Percentiles rank a stretch among this genome's conserved stretches.
Conservation (phyloP, 176 grass and related monocot genomes). For the Zoysia pacifica region DNA sequence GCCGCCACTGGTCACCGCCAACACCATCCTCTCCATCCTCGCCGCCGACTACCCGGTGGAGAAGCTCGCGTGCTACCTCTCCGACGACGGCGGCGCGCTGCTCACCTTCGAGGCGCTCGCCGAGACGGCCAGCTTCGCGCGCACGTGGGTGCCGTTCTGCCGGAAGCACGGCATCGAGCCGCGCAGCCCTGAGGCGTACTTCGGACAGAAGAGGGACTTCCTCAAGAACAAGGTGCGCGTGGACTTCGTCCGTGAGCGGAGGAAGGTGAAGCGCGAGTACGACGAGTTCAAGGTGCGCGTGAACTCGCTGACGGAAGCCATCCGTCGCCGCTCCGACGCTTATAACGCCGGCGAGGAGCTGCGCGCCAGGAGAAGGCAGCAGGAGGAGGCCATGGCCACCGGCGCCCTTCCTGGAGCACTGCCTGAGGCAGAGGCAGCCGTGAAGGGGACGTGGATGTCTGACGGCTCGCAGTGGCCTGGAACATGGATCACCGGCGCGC, state of each 20-base stretch:
- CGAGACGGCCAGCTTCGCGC: slow-evolving; percentile 80
- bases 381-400: slow-evolving; percentile 51
- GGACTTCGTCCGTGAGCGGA: slow-evolving; percentile 77
- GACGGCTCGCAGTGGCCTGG: slow-evolving; percentile 91
- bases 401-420: slow-evolving; percentile 7
- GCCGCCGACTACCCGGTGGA: slow-evolving; percentile 88
- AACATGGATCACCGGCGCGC: slow-evolving; percentile 51
- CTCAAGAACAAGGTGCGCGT: slow-evolving; percentile 78
- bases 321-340: slow-evolving; percentile 76
- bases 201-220: slow-evolving; percentile 70
- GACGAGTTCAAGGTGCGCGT: slow-evolving; percentile 86
- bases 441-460: slow-evolving; percentile 83
- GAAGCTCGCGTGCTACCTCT: slow-evolving; percentile 94
- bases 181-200: slow-evolving; percentile 77
- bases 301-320: slow-evolving; percentile 74
- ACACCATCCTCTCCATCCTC: slow-evolving; percentile 94
- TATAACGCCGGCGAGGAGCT: slow-evolving; percentile 93
- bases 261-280: slow-evolving; percentile 94
- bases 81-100: slow-evolving; percentile 83
- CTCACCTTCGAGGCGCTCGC: slow-evolving; percentile 91
- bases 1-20: slow-evolving; percentile 84
- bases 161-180: slow-evolving; percentile 88
- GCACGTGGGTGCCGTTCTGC: slow-evolving; percentile 84
- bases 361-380: slow-evolving; percentile 44
- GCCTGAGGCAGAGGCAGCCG: slow-evolving; percentile 11